Evolutionary conservation across 108 stramenopile genomes (phyloP), one percentile per base, ranked within the genome.

Genomic region (Nannochloropsis oceanica): DNA sequence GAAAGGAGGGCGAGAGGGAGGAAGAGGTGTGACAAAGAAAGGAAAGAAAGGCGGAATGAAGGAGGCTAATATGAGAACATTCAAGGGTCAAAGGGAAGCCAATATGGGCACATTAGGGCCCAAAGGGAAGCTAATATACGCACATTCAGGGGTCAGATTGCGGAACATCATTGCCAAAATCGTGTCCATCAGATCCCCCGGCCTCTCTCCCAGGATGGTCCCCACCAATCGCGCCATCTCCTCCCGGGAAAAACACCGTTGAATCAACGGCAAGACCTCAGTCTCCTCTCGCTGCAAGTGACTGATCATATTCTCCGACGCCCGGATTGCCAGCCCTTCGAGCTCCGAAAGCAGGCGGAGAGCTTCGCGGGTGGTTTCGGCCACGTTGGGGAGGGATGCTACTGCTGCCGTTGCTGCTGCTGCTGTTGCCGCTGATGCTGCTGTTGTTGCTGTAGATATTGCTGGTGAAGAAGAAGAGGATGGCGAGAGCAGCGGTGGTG

Each of bases 91-190:
- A n/a, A n/a, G n/a, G n/a, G n/a, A n/a, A n/a, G n/a, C n/a, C n/a
- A n/a, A n/a, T n/a, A n/a, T n/a, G n/a, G n/a, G n/a, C n/a, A n/a
- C n/a, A n/a, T n/a, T n/a, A n/a, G n/a, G n/a, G n/a, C n/a, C n/a
- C n/a, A n/a, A n/a, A n/a, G n/a, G n/a, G n/a, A n/a, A n/a, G n/a
- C n/a, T n/a, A 5, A 34, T 34, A 34, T 34, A 34, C 59, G 2
- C 59, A 73, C 59, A 18, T 73, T 88, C 86, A 44, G 90, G 92
- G 26, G 92, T 89, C 14, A 97, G 91, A 86, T 93, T 95, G 79
- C 95, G 94, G 12, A 96, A 94, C 13, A 95, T 94, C 95, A 97
- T 95, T 81, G 93, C 93, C 93, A 97, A 87, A 13, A 97, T 96
- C 82, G 95, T 91, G 43, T 93, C 93, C 90, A 95, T 95, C 79